Evolutionary conservation across 768 basidiomycete species (phyloP).

Genomic region (Collybiopsis confluens): DNA sequence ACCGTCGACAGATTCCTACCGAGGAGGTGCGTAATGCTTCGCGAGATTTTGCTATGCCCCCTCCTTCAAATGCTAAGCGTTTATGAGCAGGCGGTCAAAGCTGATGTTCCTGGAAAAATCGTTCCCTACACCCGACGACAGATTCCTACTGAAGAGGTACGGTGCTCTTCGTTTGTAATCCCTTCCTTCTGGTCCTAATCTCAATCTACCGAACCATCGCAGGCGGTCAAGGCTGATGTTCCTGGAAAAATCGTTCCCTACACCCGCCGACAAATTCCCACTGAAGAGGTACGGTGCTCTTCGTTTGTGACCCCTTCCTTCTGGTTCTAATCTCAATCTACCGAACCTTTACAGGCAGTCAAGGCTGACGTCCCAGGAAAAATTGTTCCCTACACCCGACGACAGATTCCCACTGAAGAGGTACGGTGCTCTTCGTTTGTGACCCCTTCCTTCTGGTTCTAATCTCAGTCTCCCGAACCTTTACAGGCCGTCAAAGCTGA

Average conservation of each 20-base stretch:
- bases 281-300: neutral
- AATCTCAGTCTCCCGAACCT: neutral
- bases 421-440: too few relatives aligned
- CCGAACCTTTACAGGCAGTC: too few relatives aligned
- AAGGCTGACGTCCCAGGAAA: too few relatives aligned
- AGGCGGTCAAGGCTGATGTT: conserved; percentile 1
- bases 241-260: conserved; percentile 8
- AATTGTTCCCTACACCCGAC: too few relatives aligned
- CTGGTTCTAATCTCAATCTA: too few relatives aligned
- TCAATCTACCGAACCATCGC: neutral
- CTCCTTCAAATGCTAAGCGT: too few relatives aligned
- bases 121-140: conserved; percentile 17
- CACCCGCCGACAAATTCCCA: too few relatives aligned
- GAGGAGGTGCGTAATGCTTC: too few relatives aligned
- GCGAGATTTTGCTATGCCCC: too few relatives aligned
- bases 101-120: conserved; percentile 24
- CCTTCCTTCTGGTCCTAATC: neutral
- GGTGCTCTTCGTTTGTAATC: neutral
- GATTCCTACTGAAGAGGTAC: neutral
- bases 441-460: too few relatives aligned
- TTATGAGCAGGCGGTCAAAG: conserved; percentile 19
- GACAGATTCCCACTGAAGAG: too few relatives aligned
- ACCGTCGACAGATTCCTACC: neutral
- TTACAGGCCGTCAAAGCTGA: neutral
- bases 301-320: too few relatives aligned